Evolutionary conservation across 352 stramenopile genomes (phyloP).

Genomic region (Pseudoperonospora humuli): DNA sequence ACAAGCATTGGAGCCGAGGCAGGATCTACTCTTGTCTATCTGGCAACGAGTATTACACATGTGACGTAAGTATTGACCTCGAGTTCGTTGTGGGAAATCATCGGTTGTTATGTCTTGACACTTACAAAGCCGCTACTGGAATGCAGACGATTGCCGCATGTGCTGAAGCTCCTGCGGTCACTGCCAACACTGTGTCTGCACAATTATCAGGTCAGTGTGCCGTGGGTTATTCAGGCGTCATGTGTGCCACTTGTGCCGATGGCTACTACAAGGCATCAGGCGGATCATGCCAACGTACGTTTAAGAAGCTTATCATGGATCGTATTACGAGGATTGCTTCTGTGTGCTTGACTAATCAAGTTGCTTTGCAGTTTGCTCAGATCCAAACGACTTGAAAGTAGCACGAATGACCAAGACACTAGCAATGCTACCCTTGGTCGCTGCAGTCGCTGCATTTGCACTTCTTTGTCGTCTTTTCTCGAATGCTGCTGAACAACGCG

Average conservation of each 20-base stretch:
- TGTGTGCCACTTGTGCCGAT: conserved; percentile 36
- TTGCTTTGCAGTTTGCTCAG: conserved; percentile 24
- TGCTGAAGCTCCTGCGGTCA: conserved; percentile 7
- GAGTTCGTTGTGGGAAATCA: not conserved
- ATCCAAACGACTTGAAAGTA: conserved; percentile 31
- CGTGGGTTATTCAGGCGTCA: conserved; percentile 38
- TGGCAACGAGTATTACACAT: conserved; percentile 49
- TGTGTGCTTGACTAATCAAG: not conserved
- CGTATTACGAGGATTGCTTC: not conserved
- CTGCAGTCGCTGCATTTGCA: conserved; percentile 23
- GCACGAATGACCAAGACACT: conserved; percentile 30
- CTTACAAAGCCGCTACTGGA: too few species aligned
- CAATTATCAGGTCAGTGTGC: conserved; percentile 30
- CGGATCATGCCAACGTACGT: conserved; percentile 48
- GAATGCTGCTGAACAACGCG: conserved; percentile 35
- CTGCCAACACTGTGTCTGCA: conserved; percentile 10
- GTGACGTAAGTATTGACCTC: conserved; percentile 40
- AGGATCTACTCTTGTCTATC: conserved; percentile 58
- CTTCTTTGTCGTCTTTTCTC: conserved; percentile 43
- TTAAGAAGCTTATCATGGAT: not conserved
- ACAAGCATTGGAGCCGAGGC: conserved; percentile 43
- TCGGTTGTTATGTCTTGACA: too few species aligned
- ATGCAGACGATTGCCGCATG: conserved; percentile 25
- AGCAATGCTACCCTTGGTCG: conserved; percentile 33
- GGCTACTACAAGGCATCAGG: conserved; percentile 55